phyloP scores from a whole-genome alignment of 768 basidiomycete genomes.

The Lentinula sp. region DNA sequence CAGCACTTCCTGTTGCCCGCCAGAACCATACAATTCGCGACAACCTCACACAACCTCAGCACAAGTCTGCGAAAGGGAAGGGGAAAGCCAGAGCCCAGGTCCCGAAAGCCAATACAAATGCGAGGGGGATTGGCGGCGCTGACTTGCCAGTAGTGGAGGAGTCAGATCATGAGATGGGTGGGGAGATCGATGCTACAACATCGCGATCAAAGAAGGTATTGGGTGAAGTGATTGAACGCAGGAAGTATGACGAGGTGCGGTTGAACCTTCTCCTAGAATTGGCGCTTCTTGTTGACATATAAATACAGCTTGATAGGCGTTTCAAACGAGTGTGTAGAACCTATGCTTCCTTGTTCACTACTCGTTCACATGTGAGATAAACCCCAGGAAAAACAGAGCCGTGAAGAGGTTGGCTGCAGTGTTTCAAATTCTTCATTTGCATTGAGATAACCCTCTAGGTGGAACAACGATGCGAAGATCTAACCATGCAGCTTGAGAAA shows the following conservation, averaged over 20 bases:
- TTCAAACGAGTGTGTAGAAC: neutral
- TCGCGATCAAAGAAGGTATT: neutral
- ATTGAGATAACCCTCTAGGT: constrained; percentile 20
- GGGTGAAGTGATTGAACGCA: neutral
- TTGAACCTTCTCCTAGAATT: too few species aligned
- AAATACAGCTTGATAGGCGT: neutral
- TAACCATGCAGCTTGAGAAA: constrained; percentile 55
- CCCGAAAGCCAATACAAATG: constrained; percentile 4
- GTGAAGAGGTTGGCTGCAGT: neutral
- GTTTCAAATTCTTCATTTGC: neutral
- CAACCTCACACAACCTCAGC: neutral
- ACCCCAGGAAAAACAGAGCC: constrained; percentile 6
- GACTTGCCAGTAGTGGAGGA: constrained; percentile 16
- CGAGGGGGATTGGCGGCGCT: constrained; percentile 8
- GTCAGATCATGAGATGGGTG: constrained; percentile 6
- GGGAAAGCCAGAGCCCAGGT: constrained; percentile 25
- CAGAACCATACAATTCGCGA: neutral
- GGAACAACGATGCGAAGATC: constrained; percentile 34
- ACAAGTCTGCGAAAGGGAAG: constrained; percentile 21
- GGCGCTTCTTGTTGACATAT: neutral
- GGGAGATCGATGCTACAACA: neutral
- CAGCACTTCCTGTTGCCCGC: neutral
- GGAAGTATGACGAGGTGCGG: neutral
- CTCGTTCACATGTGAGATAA: neutral
- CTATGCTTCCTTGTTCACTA: neutral